Evolutionary conservation across 495 filamentous ascomycete species (phyloP), one percentile per base, ranked within the genome.

Genomic region (Penicillium pulvis): DNA sequence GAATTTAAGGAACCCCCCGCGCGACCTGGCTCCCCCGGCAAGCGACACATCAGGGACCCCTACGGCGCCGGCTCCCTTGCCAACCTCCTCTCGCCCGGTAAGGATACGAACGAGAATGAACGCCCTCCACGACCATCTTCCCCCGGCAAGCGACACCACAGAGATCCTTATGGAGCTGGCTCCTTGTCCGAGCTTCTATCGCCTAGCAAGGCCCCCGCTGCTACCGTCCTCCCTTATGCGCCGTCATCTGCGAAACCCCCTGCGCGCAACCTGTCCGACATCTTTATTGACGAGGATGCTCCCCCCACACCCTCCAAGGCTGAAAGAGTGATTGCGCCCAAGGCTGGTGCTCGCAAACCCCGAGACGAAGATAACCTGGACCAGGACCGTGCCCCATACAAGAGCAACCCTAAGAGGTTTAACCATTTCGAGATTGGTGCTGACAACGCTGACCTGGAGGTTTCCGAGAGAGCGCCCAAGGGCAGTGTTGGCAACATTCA

Each of bases 401-500:
- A 80, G 77, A 82, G 69, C 65, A 77, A 93, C 63, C 82, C 90
- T 11, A 83, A 84, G 64, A 93, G 90, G 66, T 97, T 87, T 73
- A 75, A 86, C 36, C 94, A 98, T 72, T 98, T 98, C 68, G 89
- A 95, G 55, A 87, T 98, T 69, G 86, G 81, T 39, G 66, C 77
- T 51, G 65, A 75, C 35, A 93, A 98, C 72, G 97, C 97, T 68
- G 88, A 95, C 54, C 86, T 98, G 68, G 87, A 59, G 30, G 61
- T 57, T 6, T 64, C 71, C 55, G 68, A 76, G 55, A 51, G 77
- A 24, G 52, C 60, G 44, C 61, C 74, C 9, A 54, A 70, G 11
- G 75, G 75, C 26, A 82, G 82, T 66, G 79, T 81, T 45, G 91
- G 89, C 73, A 83, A 90, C 28, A 82, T 82, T 43, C 83, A 88